Evolutionary conservation across 805 yeast genomes (phyloP), one percentile per base, ranked within the genome.

Genomic region (Myxozyma mucilagina): DNA sequence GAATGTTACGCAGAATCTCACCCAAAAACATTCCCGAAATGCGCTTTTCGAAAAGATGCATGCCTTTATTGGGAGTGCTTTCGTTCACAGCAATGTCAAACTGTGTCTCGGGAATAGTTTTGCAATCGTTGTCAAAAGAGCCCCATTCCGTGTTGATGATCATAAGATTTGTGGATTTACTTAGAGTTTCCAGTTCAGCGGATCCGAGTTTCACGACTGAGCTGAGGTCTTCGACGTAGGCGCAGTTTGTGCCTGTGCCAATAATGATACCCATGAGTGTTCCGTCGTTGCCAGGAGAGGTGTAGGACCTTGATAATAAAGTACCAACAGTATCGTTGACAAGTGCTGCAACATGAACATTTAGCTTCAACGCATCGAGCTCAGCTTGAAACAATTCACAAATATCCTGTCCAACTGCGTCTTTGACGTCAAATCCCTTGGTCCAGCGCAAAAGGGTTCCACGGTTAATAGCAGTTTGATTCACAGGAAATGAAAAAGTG

Each of bases 171-270:
- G 56, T 31, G 34, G 20, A 38, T 20, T 38, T 45, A 6, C 53
- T 35, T 3, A 51, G 43, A 9, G 32, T 13, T 18, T 57, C 62
- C n/a, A 57, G 57, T 6, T 74, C 59, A 38, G 77, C 75, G 1
- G 81, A 79, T n/a, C 84, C 83, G 64, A 92, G 79, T 75, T 94
- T 93, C 57, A 82, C 82, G 68, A 94, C 89, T 57, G 86, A 82
- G 45, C 83, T 85, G 55, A 91, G 73, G 59, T 83, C 80, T 75
- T 93, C 99, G 72, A 84, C 80, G 75, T 94, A 93, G 14, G 97
- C 97, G 64, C 97, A 97, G 74, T 93, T 93, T 34, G 98, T 93
- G 72, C 99, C 99, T 1, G 99, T 94, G 67, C 99, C 99, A 71
- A 92, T 90, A 65, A 93, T 93, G 64, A 92, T 86, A 52, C 99